These are phyloP conservation scores for Calonectria fujianensis DNA, from an alignment of 2,329 filamentous ascomycete species.

Conservation along the genomic window DNA sequence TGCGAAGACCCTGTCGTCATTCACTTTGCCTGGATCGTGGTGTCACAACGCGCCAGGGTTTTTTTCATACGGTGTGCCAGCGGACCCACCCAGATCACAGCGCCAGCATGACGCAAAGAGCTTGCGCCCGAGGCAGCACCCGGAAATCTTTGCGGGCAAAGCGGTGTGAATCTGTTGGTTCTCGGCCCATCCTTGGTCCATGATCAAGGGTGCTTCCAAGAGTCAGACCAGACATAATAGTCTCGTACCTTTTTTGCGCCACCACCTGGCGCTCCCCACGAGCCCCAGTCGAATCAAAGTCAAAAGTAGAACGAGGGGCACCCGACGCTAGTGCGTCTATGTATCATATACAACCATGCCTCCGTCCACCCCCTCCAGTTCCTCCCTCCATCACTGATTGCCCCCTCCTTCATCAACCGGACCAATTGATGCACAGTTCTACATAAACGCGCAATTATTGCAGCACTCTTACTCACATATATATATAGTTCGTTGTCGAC, in stretches of 20 bases:
- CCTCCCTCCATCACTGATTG: conserved; percentile 29
- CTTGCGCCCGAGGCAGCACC: conserved; percentile 45
- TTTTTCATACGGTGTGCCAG: conserved; percentile 49
- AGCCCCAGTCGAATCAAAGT: conserved; percentile 30
- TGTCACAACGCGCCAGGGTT: conserved; percentile 50
- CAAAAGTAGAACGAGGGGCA: conserved; percentile 32
- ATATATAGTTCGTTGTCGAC: conserved; percentile 91
- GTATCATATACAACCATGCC: conserved; percentile 53
- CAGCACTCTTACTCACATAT: conserved; percentile 51
- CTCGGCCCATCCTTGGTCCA: conserved; percentile 40
- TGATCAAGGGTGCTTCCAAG: conserved; percentile 40
- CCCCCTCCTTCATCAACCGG: conserved; percentile 7
- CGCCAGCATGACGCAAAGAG: conserved; percentile 55
- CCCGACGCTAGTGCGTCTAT: conserved; percentile 53
- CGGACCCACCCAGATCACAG: conserved; percentile 43
- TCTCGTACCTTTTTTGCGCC: conserved; percentile 44
- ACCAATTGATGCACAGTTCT: conserved; percentile 45
- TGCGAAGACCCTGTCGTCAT: conserved; percentile 24
- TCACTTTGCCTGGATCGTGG: conserved; percentile 45
- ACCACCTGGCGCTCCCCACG: conserved; percentile 32
- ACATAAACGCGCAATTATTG: conserved; percentile 37
- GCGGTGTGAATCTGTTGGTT: conserved; percentile 47
- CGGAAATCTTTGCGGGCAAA: conserved; percentile 47
- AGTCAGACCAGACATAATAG: conserved; percentile 41
- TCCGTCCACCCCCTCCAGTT: conserved; percentile 43